phyloP scores from a whole-genome alignment of 345 rosid species.

The Salix caprea region DNA sequence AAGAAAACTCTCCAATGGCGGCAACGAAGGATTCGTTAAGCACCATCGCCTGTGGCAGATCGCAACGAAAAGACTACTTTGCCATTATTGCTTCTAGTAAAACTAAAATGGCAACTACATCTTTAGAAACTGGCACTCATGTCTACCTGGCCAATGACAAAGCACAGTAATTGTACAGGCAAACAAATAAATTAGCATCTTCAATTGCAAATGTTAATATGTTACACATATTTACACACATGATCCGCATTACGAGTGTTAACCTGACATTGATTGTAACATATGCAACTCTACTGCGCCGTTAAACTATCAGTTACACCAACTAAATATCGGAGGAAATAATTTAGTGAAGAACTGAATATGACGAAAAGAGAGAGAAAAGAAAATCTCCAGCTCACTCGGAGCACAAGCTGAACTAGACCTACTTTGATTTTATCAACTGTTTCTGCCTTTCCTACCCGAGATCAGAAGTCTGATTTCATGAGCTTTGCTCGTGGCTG shows the following conservation, averaged over 20 bases:
- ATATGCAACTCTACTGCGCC: slow-evolving; percentile 12
- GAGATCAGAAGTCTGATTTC: slow-evolving; percentile 72
- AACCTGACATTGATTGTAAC: slow-evolving; percentile 13
- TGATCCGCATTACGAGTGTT: slow-evolving; percentile 6
- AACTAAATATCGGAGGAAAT: slow-evolving; percentile 5
- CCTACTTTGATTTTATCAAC: slow-evolving; percentile 20
- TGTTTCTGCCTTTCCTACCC: slow-evolving; percentile 16
- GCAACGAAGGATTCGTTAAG: no score
- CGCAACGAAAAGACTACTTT: background rate
- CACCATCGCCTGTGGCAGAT: no score
- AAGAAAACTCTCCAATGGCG: background rate
- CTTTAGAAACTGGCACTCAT: background rate
- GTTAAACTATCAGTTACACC: slow-evolving; percentile 29
- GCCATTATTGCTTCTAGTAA: background rate
- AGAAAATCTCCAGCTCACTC: background rate
- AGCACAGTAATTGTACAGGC: background rate
- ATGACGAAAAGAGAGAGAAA: background rate
- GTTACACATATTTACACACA: slow-evolving; percentile 20
- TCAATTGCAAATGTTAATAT: slow-evolving; percentile 23
- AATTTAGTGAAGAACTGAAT: background rate
- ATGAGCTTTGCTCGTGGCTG: slow-evolving; percentile 73
- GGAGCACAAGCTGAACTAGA: slow-evolving; percentile 7
- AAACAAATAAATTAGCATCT: slow-evolving; percentile 27
- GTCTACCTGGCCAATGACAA: background rate
- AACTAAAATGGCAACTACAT: background rate